Evolutionary conservation across 2,329 filamentous ascomycete species (phyloP), one percentile per base, ranked within the genome.

Genomic region (Colletotrichum euphorbiae): DNA sequence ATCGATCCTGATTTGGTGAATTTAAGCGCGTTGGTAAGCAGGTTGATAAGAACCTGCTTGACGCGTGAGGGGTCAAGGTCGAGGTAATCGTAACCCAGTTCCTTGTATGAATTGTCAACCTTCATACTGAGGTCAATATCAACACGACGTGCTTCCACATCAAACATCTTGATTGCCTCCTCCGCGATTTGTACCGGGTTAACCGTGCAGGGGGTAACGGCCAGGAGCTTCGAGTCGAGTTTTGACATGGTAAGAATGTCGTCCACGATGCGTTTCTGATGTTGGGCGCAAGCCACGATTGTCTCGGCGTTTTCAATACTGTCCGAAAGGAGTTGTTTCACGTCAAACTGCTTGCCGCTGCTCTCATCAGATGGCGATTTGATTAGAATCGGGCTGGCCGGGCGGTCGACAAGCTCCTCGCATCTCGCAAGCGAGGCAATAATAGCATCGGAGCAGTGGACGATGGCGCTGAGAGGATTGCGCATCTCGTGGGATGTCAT

Each of bases 21-120:
- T 73, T 95, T 95, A 77, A 95, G 90, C 0, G 92, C 91, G 73
- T 95, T 95, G 7, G 91, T 93, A 8, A 92, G 86, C 1, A 95
- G 83, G 73, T 95, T 95, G 76, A 95, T 93, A 3, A 94, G 82
- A 1, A 94, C 90, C 77, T 95, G 92, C 58, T 92, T 85, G 56
- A 95, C 88, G 24, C 92, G 85, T 15, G 90, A 91, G 0, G 92
- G 90, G 75, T 95, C 93, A 31, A 93, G 78, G 38, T 84, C 79
- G 3, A 94, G 87, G 83, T 89, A 93, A 40, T 91, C 87, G 38
- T 92, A 80, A 0, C 79, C 79, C 1, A 90, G 80, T 1, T 84
- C 79, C 4, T 80, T 80, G 74, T 90, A 91, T 0, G 90, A 90
- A 15, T 84, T 75, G 71, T 91, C 88, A 12, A 92, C 83, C 2